These are phyloP conservation scores for Solanum stenotomum DNA, from an alignment of 257 asterid species.

Conservation along the genomic window DNA sequence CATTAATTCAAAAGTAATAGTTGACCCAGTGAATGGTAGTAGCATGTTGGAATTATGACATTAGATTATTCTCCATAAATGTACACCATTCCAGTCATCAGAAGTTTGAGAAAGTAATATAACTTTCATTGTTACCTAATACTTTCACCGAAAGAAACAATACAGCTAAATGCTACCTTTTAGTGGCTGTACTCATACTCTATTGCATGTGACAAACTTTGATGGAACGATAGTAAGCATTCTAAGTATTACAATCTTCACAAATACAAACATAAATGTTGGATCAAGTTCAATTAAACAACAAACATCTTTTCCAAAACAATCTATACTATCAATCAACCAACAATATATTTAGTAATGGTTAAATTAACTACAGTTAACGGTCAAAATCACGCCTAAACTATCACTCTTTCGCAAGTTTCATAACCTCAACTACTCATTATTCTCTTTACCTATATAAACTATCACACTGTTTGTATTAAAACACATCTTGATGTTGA, in stretches of 20 bases:
- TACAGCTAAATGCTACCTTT: not conserved
- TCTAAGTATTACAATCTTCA: not conserved
- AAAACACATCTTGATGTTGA: not conserved
- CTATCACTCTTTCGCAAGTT: not conserved
- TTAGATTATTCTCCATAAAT: not conserved
- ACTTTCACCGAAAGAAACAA: not conserved
- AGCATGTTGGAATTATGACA: not conserved
- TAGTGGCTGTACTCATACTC: not conserved
- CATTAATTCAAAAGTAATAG: not conserved
- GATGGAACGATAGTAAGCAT: not conserved
- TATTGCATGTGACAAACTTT: not conserved
- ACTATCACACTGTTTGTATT: not conserved
- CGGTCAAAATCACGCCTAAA: not conserved
- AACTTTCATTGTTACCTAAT: not conserved
- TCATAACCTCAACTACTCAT: not conserved
- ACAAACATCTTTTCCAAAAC: not conserved
- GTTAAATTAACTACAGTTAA: not conserved
- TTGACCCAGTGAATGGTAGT: not conserved
- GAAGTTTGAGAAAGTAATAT: not conserved
- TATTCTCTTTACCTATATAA: not conserved
- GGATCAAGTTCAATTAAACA: not conserved
- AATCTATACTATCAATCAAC: not conserved
- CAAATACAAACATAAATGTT: not conserved
- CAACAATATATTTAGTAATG: not conserved
- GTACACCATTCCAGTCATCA: not conserved